Base-by-base conservation (phyloP, 2,329 filamentous ascomycete species). In the Fusarium coicis region DNA sequence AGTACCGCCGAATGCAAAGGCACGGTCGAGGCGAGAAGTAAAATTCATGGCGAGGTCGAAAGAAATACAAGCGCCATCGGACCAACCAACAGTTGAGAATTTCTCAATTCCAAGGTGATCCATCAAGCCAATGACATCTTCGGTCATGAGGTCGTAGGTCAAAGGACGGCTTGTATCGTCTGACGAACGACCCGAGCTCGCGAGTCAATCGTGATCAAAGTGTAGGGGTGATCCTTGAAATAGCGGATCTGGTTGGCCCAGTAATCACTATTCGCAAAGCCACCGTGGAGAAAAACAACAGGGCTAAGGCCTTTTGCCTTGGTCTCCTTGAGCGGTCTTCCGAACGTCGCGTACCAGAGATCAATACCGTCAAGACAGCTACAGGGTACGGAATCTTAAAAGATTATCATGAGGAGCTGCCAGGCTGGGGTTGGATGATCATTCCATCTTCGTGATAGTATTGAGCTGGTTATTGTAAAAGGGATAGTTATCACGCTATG, bases 1-100 rank as follows among this genome's bases (percentile, higher is more conserved):
- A 5, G 21, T 52, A 4, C 61, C 61, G 1, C 61, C 61, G 4
- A 64, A 64, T 3, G 61, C 26, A 18, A 64, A 64, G 10, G 28
- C 26, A 2, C 61, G 21, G 11, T 64, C 61, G 1, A 64, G n/a
- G 2, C 61, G 44, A 2, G 36, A 21, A 4, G 37, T 63, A 2
- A 19, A 64, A 16, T 64, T 63, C 61, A 64, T 64, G 2, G 37
- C 56, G 15, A 64, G 37, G 11, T 64, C 44, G 21, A 63, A 64
- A 1, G 56, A 64, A 7, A 63, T 64, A 0, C 10, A 12, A 0
- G n/a, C 39, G 26, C 61, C 61, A 9, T 64, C 61, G 0, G 61
- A 63, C 56, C 56, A 64, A 12, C 56, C 61, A 1, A 61, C 36
- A 4, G 59, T 63, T 12, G 54, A 63, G n/a, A 63, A 63, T 5